Base-by-base conservation (phyloP, 228 moss, liverwort and hornwort genomes). In the Sphagnum magellanicum region DNA sequence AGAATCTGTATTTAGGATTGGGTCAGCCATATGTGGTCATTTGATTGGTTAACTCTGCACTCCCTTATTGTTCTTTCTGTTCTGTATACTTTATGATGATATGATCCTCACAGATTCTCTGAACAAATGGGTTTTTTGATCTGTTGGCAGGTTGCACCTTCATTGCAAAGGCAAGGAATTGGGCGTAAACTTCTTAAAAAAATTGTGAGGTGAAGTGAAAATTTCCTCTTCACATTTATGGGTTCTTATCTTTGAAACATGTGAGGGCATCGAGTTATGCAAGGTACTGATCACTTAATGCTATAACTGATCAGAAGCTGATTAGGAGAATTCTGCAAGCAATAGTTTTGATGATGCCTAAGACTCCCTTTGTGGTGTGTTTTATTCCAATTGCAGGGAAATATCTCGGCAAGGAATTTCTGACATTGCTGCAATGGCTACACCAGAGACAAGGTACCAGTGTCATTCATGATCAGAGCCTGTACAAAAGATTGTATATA, bases 151-250 rank as follows among this genome's bases (percentile, higher is more conserved):
- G 97, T 98, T 57, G 87, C 90, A 67, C 98, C 98, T 16, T 76
- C 89, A n/a, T 75, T 94, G 68, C 98, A 94, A 71, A 77, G 92
- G 62, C 77, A 75, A 48, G 98, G 98, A 4, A 75, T 90, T 49
- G 98, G 94, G 10, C 79, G 78, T 50, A 89, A 79, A 60, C 90
- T 98, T 32, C 53, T 94, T 57, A 73, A 74, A 65, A 82, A 84
- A 63, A 88, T 98, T 50, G 84, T 94, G 73, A 83, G 85, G 85
- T 62, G 63, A 32, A 3, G 32, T 32, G 32, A 32, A 32, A 32
- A 3, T 32, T 32, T 32, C 1, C 32, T 32, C 32, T 32, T 32
- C 32, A 32, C 32, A 32, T 32, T 32, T 32, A 32, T 32, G 32
- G 32, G 32, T 32, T 32, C 32, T 32, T 32, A 32, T 32, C 32